Conservation (phyloP, 1,284 basidiomycete species). For the Cutaneotrichosporon curvatum region DNA sequence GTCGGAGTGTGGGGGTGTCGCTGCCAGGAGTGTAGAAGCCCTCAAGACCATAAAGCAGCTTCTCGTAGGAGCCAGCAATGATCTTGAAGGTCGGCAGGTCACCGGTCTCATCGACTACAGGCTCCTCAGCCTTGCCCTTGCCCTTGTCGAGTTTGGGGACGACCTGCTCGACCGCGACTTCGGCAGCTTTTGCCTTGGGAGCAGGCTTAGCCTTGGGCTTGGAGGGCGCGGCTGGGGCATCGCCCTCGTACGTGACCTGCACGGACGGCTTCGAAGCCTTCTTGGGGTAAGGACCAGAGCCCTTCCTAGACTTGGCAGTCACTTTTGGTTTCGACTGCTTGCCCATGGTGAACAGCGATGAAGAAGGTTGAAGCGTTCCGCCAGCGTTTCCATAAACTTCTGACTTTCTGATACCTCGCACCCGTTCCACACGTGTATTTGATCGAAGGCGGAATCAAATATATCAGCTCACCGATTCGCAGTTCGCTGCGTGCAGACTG, state of each 20-base stretch:
- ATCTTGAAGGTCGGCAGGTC: constrained; percentile 62
- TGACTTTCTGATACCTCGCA: neutral
- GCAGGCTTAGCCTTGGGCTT: constrained; percentile 2
- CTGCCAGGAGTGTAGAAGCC: constrained; percentile 49
- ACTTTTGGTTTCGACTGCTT: constrained; percentile 24
- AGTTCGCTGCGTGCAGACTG: no score
- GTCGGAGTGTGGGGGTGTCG: constrained; percentile 52
- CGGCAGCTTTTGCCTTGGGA: neutral
- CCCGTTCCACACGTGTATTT: neutral
- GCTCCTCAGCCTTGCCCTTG: constrained; percentile 17
- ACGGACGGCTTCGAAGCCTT: constrained; percentile 26
- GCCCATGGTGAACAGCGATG: constrained; percentile 21
- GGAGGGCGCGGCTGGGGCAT: constrained; percentile 7
- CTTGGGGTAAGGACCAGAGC: constrained; percentile 18
- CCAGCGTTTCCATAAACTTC: no score
- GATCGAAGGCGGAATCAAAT: no score
- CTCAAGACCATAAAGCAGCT: constrained; percentile 83
- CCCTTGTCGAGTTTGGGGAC: constrained; percentile 7
- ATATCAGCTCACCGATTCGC: no score
- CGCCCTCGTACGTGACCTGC: constrained; percentile 35
- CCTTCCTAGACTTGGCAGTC: constrained; percentile 13
- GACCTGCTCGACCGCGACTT: constrained; percentile 2
- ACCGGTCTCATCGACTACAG: neutral
- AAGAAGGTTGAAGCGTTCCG: no score
- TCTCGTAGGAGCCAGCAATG: constrained; percentile 89